Evolutionary conservation across 2,329 filamentous ascomycete genomes (phyloP).

Genomic region (Falciphora oryzae): DNA sequence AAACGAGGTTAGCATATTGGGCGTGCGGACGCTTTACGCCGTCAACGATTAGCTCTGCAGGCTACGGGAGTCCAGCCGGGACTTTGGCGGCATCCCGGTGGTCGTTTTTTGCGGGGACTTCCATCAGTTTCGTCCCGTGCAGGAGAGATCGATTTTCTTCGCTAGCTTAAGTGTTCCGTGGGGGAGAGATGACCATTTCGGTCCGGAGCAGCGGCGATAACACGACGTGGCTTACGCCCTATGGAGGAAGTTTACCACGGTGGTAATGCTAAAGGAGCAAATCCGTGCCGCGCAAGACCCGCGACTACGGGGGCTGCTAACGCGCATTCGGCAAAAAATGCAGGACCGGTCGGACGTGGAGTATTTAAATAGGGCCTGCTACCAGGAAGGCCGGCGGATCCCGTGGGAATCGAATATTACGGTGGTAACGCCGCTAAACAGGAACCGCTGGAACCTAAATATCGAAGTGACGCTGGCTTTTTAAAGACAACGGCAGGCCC

Average conservation of each 20-base stretch:
- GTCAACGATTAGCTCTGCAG: background rate
- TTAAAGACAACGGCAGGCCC: background rate
- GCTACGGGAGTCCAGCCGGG: background rate
- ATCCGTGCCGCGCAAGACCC: too few species aligned
- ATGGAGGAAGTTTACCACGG: background rate
- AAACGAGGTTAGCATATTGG: background rate
- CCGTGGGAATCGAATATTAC: background rate
- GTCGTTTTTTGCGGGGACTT: too few species aligned
- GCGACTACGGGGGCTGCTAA: too few species aligned
- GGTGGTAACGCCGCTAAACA: background rate
- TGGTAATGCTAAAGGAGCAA: constrained; percentile 5
- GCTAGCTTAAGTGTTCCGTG: too few species aligned
- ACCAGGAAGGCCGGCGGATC: background rate
- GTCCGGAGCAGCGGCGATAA: background rate
- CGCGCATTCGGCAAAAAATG: too few species aligned
- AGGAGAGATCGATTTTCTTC: too few species aligned
- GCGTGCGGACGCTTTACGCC: too few species aligned
- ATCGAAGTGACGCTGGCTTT: background rate
- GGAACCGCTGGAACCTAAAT: background rate
- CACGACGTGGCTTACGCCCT: background rate
- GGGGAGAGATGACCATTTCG: too few species aligned
- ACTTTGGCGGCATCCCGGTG: background rate
- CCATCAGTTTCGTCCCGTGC: too few species aligned
- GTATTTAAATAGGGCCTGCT: background rate
- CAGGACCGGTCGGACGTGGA: constrained; percentile 12